Evolutionary conservation across 352 stramenopile genomes (phyloP).

Genomic region (Globisporangium abappressorium): DNA sequence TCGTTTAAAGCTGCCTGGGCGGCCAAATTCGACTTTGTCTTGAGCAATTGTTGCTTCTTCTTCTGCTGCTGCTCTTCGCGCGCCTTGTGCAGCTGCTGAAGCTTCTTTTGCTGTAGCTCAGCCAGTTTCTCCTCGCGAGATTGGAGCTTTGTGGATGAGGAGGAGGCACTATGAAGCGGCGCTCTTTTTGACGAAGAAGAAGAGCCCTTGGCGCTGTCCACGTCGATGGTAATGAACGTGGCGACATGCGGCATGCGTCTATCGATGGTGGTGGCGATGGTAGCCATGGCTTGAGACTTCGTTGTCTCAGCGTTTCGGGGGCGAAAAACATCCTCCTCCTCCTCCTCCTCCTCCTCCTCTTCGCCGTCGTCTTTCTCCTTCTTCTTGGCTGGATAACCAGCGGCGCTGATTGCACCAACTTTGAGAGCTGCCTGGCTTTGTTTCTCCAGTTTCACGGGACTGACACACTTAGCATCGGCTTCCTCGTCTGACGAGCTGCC

Average conservation of each 20-base stretch:
- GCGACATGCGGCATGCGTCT: conserved; percentile 13
- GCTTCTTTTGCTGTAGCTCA: conserved; percentile 57
- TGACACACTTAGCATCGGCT: background rate
- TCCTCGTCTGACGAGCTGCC: conserved; percentile 10
- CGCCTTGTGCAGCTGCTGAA: conserved; percentile 54
- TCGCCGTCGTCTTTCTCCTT: background rate
- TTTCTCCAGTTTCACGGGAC: background rate
- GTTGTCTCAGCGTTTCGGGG: background rate
- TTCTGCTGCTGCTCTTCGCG: conserved; percentile 29
- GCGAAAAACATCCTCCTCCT: background rate
- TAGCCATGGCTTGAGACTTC: background rate
- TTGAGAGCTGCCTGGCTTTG: background rate
- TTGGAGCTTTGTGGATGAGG: background rate
- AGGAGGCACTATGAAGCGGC: background rate
- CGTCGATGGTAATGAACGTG: conserved; percentile 21
- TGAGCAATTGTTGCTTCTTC: conserved; percentile 4
- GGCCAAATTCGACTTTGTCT: background rate
- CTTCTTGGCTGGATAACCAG: background rate
- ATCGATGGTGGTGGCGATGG: background rate
- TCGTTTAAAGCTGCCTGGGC: background rate
- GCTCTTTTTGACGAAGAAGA: background rate
- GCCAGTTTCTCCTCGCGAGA: conserved; percentile 25
- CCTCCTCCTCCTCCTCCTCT: background rate
- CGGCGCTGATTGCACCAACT: background rate
- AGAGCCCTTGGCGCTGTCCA: background rate